Base-by-base conservation (phyloP, 768 basidiomycete species). In the Russula brevipes region DNA sequence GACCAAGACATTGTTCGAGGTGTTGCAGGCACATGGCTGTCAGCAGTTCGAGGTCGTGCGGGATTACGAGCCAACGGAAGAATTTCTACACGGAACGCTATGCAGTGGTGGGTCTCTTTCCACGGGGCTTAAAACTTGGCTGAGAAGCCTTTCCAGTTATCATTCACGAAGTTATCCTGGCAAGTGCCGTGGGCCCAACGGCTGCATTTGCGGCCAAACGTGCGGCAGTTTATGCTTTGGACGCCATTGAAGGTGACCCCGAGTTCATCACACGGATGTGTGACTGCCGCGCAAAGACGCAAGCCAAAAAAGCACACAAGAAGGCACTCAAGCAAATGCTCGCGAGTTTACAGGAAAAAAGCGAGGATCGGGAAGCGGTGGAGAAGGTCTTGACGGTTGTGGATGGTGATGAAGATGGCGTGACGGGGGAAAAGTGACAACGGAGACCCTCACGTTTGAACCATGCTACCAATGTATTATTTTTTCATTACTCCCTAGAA, bases 11-110 rank as follows among this genome's bases (percentile, higher is more conserved):
- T 78, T 93, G 12, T 85, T 86, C 57, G 89, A 92, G 69, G 71
- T 89, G 33, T 76, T 91, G 57, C 87, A 91, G 69, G 80, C 82
- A 35, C 81, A 86, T 67, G 85, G 86, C 47, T 91, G 91, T 68
- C 85, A 84, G 55, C 75, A 80, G 60, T 87, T 90, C 61, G 77
- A 81, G 61, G 79, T 88, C 50, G 70, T 77, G 51, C 59, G 60
- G 14, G 59, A 68, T 30, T 51, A 56, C 31, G 59, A 52, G 19
- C n/a, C 57, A 17, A 89, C 85, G 68, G 82, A 83, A 58, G 66
- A 60, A 51, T 72, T 69, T 47, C 73, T 71, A 52, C 69, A 73
- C 63, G 62, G 69, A 30, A 76, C 79, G 62, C 74, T 72, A 30
- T 87, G 84, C 70, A 76, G 84, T 53, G 82, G 87, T 88, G 67